Evolutionary conservation across 164 flowering plant species (phyloP).

Genomic region (Umbellularia californica): DNA sequence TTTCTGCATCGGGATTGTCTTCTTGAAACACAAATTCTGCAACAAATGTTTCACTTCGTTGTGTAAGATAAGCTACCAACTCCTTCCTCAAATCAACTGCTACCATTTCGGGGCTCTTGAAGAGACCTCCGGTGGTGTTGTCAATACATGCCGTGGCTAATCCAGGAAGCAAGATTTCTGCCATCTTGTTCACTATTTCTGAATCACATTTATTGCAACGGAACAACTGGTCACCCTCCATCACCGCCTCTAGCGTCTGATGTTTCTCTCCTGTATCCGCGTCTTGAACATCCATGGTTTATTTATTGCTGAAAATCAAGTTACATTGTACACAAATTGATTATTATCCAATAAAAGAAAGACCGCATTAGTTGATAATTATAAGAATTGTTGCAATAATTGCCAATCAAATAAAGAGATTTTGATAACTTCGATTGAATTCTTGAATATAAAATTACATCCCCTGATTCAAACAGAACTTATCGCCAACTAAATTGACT

Average conservation of each 20-base stretch:
- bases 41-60: constrained; percentile 61
- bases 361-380: not conserved
- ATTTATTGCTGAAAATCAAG: not conserved
- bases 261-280: not conserved
- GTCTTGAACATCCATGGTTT: not conserved
- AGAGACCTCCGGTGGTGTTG: constrained; percentile 26
- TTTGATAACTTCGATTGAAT: not conserved
- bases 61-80: constrained; percentile 62
- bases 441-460: too few species aligned
- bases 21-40: constrained; percentile 62
- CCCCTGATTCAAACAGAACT: not conserved
- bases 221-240: constrained; percentile 11
- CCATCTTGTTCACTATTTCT: constrained; percentile 26
- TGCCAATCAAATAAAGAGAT: not conserved
- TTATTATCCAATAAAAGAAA: not conserved
- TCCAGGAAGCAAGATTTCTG: constrained; percentile 22
- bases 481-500: not conserved
- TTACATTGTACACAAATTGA: not conserved
- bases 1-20: constrained; percentile 35
- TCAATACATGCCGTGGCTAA: constrained; percentile 31
- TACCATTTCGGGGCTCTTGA: constrained; percentile 46
- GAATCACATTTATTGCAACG: constrained; percentile 21
- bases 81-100: constrained; percentile 75
- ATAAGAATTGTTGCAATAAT: not conserved
- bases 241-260: constrained; percentile 6